These are phyloP conservation scores for Diaporthe humulicola DNA, from an alignment of 2,329 filamentous ascomycete genomes.

Conservation along the genomic window DNA sequence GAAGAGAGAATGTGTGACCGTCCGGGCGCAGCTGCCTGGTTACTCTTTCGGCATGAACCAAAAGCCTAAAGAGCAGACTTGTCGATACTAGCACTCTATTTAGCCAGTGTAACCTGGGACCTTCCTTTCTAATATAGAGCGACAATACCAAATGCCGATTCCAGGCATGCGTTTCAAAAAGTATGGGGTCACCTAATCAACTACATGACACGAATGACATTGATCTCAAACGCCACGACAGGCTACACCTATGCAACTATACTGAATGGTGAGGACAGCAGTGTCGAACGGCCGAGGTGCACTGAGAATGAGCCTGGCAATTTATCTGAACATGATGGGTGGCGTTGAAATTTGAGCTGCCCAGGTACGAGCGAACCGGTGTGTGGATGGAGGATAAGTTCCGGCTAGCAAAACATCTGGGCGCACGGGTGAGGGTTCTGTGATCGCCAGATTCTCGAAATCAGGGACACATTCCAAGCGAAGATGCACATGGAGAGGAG, in stretches of 20 bases:
- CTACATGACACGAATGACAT: background rate
- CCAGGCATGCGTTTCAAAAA: background rate
- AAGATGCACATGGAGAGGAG: background rate
- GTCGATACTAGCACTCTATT: background rate
- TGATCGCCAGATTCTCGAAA: background rate
- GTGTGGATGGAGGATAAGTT: background rate
- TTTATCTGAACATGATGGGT: background rate
- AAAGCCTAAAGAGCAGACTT: background rate
- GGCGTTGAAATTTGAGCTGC: background rate
- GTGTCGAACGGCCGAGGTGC: too few relatives aligned
- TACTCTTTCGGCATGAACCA: background rate
- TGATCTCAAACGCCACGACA: background rate
- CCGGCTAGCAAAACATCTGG: background rate
- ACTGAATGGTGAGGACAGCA: background rate
- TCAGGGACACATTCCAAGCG: background rate
- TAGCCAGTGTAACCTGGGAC: too few relatives aligned
- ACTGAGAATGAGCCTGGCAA: background rate
- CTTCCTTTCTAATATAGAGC: too few relatives aligned
- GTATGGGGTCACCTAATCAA: background rate
- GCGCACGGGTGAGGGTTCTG: background rate
- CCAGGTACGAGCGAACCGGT: background rate
- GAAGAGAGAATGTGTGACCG: background rate
- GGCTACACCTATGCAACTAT: background rate
- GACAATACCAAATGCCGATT: background rate
- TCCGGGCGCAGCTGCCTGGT: background rate